Base-by-base conservation (phyloP, 2,329 filamentous ascomycete species). In the Cadophora luteo-olivacea region DNA sequence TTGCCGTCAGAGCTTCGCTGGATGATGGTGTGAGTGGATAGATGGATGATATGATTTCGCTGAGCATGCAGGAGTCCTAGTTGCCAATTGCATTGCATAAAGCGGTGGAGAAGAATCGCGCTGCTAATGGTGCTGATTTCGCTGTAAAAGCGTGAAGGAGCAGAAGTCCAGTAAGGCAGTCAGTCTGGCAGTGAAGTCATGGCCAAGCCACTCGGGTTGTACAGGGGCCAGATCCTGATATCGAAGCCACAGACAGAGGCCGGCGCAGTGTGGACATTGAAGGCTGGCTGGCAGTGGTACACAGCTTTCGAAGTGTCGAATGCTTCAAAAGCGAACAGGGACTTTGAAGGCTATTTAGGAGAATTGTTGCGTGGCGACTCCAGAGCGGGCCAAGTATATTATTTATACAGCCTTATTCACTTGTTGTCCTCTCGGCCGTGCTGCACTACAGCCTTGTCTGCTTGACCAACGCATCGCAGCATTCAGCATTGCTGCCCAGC, bases 401-500 rank as follows among this genome's bases (percentile, higher is more conserved):
- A 49, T 69, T 63, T 69, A 66, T 71, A 64, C 64, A 61, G 57
- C 61, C 61, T 67, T 49, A 19, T 22, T 49, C 45, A 49, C 3
- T 45, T 49, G 60, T 62, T 55, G 60, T 65, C 58, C 36, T 58
- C 63, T 57, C 36, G 64, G 64, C 63, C 54, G 58, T 57, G 54
- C 48, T 57, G 57, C 38, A 36, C 54, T 70, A 67, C 68, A 75
- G 72, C 73, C 73, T 72, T 72, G 69, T 29, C 68, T 63, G 32
- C 33, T 24, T 60, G 69, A 72, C 73, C 74, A 77, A 70, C 75
- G 74, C 75, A 76, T 77, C 75, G 71, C 72, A 75, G 74, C 64
- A 48, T 68, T 62, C 52, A 67, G 70, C 70, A 67, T 74, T 77
- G 75, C 68, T 77, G 75, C 75, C 75, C 74, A 73, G 63, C 61